A percentile compares a stretch with the other conserved stretches of the same genome.
Evolutionary conservation across 2,329 filamentous ascomycete species (phyloP).

Genomic region (Fusarium equiseti): DNA sequence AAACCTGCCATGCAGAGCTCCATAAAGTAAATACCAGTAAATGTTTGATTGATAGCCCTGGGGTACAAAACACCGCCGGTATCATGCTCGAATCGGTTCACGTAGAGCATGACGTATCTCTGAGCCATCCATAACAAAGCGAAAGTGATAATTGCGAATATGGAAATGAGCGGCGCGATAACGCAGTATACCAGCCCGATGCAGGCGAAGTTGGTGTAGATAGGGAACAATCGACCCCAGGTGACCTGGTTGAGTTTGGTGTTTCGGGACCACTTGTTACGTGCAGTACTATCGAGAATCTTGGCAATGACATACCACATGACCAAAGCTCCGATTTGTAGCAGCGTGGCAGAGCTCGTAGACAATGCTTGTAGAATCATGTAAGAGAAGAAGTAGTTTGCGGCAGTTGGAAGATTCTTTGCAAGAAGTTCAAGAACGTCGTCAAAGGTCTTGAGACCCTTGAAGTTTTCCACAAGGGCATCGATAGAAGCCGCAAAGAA

Average conservation of each 20-base stretch:
- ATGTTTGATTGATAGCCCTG: slow-evolving; percentile 92
- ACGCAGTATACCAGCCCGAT: slow-evolving; percentile 92
- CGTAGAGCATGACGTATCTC: slow-evolving; percentile 96
- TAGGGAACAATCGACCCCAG: slow-evolving; percentile 95
- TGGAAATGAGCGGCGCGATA: slow-evolving; percentile 87
- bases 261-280: slow-evolving; percentile 87
- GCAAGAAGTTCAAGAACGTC: slow-evolving; percentile 79
- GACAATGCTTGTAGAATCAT: slow-evolving; percentile 95
- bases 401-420: slow-evolving; percentile 82
- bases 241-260: slow-evolving; percentile 80
- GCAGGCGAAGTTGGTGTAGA: slow-evolving; percentile 96
- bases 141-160: slow-evolving; percentile 96
- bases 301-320: slow-evolving; percentile 86
- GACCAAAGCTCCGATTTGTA: slow-evolving; percentile 84
- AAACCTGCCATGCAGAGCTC: slow-evolving; percentile 89
- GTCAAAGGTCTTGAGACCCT: slow-evolving; percentile 65
- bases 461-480: slow-evolving; percentile 67
- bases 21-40: slow-evolving; percentile 95
- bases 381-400: slow-evolving; percentile 99
- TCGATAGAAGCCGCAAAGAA: slow-evolving; percentile 75
- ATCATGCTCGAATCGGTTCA: slow-evolving; percentile 88
- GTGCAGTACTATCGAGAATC: slow-evolving; percentile 83
- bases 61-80: slow-evolving; percentile 95
- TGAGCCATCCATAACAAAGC: slow-evolving; percentile 92
- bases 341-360: slow-evolving; percentile 87